A percentile compares a stretch with the other conserved stretches of the same genome.
phyloP scores from a whole-genome alignment of 2,329 filamentous ascomycete species.

The Zasmidium angulare region DNA sequence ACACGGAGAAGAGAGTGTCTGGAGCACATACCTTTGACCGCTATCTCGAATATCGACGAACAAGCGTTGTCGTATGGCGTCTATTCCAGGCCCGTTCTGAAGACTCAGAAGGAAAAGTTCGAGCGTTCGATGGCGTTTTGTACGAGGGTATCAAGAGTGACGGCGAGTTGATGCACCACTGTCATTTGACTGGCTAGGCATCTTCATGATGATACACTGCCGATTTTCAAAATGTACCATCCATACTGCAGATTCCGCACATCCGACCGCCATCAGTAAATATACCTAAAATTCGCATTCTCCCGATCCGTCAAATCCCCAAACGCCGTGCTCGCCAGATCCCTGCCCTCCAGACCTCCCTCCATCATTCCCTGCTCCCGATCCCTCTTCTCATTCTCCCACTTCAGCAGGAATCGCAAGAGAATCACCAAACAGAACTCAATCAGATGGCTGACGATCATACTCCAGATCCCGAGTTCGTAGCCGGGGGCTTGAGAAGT shows the following conservation, averaged over 20 bases:
- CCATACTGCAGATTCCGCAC: neutral
- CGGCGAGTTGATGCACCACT: too few relatives aligned
- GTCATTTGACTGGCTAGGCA: too few relatives aligned
- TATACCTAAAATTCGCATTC: constrained; percentile 13
- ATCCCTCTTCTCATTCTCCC: constrained; percentile 53
- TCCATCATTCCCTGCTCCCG: constrained; percentile 47
- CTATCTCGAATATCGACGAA: too few relatives aligned
- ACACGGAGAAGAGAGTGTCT: too few relatives aligned
- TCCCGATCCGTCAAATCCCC: constrained; percentile 52
- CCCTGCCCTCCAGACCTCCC: constrained; percentile 47
- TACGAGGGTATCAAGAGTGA: too few relatives aligned
- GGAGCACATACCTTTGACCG: too few relatives aligned
- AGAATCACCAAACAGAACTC: constrained; percentile 49
- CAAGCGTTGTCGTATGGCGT: too few relatives aligned
- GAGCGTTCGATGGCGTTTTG: too few relatives aligned
- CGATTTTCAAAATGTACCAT: neutral
- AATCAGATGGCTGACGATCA: constrained; percentile 56
- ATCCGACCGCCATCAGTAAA: too few relatives aligned
- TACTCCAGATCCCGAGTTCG: constrained; percentile 55
- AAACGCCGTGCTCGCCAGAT: constrained; percentile 53
- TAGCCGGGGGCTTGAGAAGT: constrained; percentile 54
- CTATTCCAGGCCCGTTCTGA: too few relatives aligned
- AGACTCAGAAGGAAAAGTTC: too few relatives aligned
- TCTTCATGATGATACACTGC: too few relatives aligned
- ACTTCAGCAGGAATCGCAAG: constrained; percentile 49